Evolutionary conservation across 495 filamentous ascomycete species (phyloP), one percentile per base, ranked within the genome.

Genomic region (Aspergillus mulundensis): DNA sequence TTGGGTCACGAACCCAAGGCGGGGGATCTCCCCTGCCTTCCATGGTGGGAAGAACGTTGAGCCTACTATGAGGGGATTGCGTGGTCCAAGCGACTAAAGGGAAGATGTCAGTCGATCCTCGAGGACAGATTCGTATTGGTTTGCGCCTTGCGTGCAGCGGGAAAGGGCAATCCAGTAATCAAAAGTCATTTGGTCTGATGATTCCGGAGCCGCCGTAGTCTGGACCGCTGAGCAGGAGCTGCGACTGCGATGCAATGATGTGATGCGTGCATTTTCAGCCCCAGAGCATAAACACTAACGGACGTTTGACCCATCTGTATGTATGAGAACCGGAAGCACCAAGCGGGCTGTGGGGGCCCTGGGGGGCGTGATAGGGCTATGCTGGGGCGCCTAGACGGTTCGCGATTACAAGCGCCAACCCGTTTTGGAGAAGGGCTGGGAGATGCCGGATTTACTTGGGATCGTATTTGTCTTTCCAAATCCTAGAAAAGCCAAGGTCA

Each of bases 401-500:
- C 45, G 41, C 11, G 25, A 28, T 28, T 28, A 38, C 32, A 15
- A 38, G 28, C 21, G 34, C 46, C 39, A 16, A 28, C 3, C 25
- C 25, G 34, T 50, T 16, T 16, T 56, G 45, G 34, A 50, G 44
- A 49, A 25, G 49, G 46, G 16, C 25, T 50, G 38, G 53, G n/a
- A 34, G 45, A 16, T n/a, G 46, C 46, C 25, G 5, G 16, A 28
- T 28, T 78, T 72, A 70, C 67, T 86, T 76, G 58, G 89, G 83
- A 66, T 89, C 83, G 72, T 96, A 96, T 71, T 96, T 96, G 45
- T 93, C 89, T 68, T 96, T 96, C 91, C 91, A 95, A 59, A 96
- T 95, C 91, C 91, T 96, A 63, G 56, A 53, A 32, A 15, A 43
- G 28, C 39, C n/a, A 52, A 18, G 25, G 32, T 23, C 21, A 8